Base-by-base conservation (phyloP, 139 green algal species). In the Zygnema circumcarinatum region DNA sequence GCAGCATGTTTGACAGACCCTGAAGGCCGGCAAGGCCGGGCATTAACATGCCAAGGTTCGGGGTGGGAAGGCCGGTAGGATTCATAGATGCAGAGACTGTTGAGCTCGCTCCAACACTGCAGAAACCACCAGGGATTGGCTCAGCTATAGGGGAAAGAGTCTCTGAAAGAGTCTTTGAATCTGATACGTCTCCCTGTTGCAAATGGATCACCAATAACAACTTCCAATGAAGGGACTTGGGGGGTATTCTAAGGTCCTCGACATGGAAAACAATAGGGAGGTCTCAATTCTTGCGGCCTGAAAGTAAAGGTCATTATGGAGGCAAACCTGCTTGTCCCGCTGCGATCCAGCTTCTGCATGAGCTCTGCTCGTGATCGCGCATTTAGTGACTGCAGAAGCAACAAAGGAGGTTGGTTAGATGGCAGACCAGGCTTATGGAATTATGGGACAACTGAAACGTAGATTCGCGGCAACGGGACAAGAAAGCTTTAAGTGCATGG, bases 311-410 rank as follows among this genome's bases (percentile, higher is more conserved):
- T n/a, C n/a, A n/a, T n/a, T n/a, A n/a, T 16, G 47, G 16, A 16
- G 16, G 11, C 35, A 78, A 42, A 39, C 36, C 69, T 78, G 36
- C 11, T 42, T 78, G 35, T 78, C 7, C 35, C 35, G 41, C 79
- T 76, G 16, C 79, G 3, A 76, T 88, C 82, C 29, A 88, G 82
- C 73, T 88, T 88, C 74, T 87, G 82, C 82, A 88, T 88, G 11
- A 88, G 73, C 35, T 78, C 32, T 2, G 82, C 82, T 22, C 82
- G 20, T 88, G 82, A 88, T 2, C 82, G 82, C 29, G 82, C 82
- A 87, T 88, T 88, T 69, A 88, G 52, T 35, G 82, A 87, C 82
- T 88, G 82, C 72, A 87, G 62, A 25, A 86, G n/a, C n/a, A n/a
- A n/a, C n/a, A n/a, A 83, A 22, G 29, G 75, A 79, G 20, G 72